Evolutionary conservation across 768 basidiomycete species (phyloP).

Genomic region (Serendipita vermifera): DNA sequence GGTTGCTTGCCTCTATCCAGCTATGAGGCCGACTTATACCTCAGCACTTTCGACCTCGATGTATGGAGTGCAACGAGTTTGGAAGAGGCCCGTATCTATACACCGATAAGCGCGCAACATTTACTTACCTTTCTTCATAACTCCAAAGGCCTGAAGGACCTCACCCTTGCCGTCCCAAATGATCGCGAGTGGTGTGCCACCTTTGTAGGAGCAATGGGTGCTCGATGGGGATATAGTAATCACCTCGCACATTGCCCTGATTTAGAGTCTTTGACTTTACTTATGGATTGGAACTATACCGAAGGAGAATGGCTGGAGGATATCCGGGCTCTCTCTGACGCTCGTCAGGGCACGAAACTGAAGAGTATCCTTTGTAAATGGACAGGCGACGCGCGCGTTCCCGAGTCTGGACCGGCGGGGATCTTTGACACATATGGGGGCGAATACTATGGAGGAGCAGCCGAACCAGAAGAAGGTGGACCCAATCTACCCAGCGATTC

Average conservation of each 20-base stretch:
- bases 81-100: background rate
- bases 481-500: too few relatives aligned
- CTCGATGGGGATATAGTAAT: background rate
- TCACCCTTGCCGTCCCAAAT: background rate
- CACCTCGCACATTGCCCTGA: background rate
- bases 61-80: background rate
- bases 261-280: background rate
- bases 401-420: background rate
- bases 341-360: background rate
- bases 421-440: too few relatives aligned
- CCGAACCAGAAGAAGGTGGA: too few relatives aligned
- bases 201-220: background rate
- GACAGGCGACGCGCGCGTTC: background rate
- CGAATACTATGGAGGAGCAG: too few relatives aligned
- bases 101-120: background rate
- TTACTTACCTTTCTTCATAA: background rate
- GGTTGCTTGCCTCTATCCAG: background rate
- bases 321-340: too few relatives aligned
- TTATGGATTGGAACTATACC: background rate
- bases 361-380: background rate
- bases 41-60: background rate
- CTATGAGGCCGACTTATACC: background rate
- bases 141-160: background rate
- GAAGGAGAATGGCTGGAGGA: constrained; percentile 1
- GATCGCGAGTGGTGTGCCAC: background rate